Evolutionary conservation across 768 basidiomycete genomes (phyloP).

Genomic region (Coprinopsis sp.): DNA sequence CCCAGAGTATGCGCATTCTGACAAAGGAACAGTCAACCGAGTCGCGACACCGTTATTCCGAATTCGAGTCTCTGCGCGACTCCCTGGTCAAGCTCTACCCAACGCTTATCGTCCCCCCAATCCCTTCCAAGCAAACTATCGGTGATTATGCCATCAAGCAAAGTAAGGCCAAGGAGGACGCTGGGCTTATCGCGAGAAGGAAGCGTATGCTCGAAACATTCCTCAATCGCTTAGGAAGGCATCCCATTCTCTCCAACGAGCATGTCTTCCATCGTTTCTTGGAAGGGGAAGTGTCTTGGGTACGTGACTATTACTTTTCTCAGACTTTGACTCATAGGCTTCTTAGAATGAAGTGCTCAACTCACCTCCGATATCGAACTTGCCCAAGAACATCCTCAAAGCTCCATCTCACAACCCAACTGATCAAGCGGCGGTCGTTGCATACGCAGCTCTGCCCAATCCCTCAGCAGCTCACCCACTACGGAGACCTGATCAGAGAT

Average conservation of each 20-base stretch:
- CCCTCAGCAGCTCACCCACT: conserved; percentile 86
- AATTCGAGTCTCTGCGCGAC: conserved; percentile 89
- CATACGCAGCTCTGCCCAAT: conserved; percentile 83
- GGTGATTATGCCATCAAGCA: conserved; percentile 98
- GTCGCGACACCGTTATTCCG: conserved; percentile 89
- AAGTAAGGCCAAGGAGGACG: conserved; percentile 94
- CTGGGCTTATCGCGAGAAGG: conserved; percentile 82
- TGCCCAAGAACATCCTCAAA: conserved; percentile 95
- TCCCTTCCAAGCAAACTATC: conserved; percentile 93
- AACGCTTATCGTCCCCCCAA: conserved; percentile 94
- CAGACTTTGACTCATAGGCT: not conserved
- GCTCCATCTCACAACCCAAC: conserved; percentile 95
- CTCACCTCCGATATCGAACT: conserved; percentile 82
- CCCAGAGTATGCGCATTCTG: conserved; percentile 9
- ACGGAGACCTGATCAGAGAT: conserved; percentile 91
- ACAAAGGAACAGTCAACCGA: conserved; percentile 56
- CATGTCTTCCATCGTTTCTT: conserved; percentile 95
- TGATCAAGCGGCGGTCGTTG: conserved; percentile 62
- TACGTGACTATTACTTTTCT: conserved; percentile 31
- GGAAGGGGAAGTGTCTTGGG: conserved; percentile 96
- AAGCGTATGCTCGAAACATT: conserved; percentile 96
- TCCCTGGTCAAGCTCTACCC: conserved; percentile 87
- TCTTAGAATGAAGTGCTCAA: conserved; percentile 86
- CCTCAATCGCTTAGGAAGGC: conserved; percentile 81
- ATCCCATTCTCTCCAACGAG: conserved; percentile 94